These are phyloP conservation scores for Cryphonectria parasitica DNA, from an alignment of 2,329 filamentous ascomycete genomes.

Conservation along the genomic window DNA sequence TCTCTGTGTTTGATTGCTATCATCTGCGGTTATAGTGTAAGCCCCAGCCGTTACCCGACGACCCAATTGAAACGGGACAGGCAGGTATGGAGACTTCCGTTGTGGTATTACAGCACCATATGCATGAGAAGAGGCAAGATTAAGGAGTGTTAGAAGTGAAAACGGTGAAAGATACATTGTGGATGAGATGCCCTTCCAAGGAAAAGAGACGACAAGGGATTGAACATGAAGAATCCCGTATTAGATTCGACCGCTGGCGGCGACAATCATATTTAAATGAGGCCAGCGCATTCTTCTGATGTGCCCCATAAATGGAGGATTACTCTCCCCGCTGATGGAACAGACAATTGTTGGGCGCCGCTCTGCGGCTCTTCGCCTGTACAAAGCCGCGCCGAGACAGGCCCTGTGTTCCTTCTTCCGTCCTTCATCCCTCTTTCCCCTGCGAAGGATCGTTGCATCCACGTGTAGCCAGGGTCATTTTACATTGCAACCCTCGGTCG, in stretches of 20 bases:
- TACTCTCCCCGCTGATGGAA: background rate
- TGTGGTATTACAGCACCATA: background rate
- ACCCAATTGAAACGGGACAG: background rate
- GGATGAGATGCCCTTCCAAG: background rate
- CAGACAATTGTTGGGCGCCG: background rate
- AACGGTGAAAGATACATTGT: background rate
- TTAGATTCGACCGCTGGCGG: background rate
- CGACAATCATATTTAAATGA: conserved; percentile 2
- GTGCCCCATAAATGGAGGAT: background rate
- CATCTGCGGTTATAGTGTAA: background rate
- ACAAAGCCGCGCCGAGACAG: conserved; percentile 1
- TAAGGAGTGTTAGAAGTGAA: background rate
- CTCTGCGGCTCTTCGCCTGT: conserved; percentile 1
- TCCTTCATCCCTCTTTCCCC: conserved; percentile 3
- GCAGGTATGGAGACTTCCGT: background rate
- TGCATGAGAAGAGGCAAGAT: background rate
- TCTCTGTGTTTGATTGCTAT: background rate
- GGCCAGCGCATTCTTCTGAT: background rate
- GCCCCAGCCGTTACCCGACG: background rate
- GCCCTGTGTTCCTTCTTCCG: background rate
- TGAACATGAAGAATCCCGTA: background rate
- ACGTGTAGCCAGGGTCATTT: background rate
- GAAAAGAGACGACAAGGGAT: background rate
- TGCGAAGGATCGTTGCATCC: conserved; percentile 7
- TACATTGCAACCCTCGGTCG: background rate